Percentiles rank a stretch among this genome's conserved stretches.
Conservation (phyloP, 2,329 filamentous ascomycete species). For the Fusarium oxysporum region DNA sequence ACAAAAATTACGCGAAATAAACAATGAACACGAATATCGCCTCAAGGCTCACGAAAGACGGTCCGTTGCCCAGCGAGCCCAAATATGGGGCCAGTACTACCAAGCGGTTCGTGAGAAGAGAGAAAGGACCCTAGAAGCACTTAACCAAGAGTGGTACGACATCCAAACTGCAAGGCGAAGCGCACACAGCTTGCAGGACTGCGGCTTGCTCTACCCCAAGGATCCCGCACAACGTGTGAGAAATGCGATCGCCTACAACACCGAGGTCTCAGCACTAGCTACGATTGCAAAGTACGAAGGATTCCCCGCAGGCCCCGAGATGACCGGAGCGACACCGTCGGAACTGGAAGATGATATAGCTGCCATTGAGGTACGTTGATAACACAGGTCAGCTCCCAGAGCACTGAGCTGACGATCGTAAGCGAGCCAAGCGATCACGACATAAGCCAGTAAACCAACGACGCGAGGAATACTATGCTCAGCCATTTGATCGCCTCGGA, state of each 20-base stretch:
- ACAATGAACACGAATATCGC: conserved; percentile 79
- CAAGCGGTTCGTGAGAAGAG: conserved; percentile 86
- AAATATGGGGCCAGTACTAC: conserved; percentile 91
- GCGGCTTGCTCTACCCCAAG: conserved; percentile 82
- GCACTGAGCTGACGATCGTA: conserved; percentile 33
- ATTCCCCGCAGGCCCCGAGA: conserved; percentile 92
- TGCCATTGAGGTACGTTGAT: conserved; percentile 78
- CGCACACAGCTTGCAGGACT: conserved; percentile 83
- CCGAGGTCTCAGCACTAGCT: conserved; percentile 90
- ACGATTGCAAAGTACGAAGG: conserved; percentile 95
- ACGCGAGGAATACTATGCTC: conserved; percentile 61
- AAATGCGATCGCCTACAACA: conserved; percentile 92
- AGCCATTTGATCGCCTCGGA: conserved; percentile 63
- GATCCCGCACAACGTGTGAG: conserved; percentile 81
- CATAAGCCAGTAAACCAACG: conserved; percentile 56
- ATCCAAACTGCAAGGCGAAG: conserved; percentile 90
- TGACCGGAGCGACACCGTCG: conserved; percentile 75
- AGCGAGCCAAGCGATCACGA: conserved; percentile 52
- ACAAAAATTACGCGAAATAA: conserved; percentile 81
- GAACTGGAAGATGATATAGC: conserved; percentile 90
- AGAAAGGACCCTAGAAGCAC: conserved; percentile 80
- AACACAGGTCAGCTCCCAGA: conserved; percentile 32
- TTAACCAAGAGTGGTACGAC: conserved; percentile 92
- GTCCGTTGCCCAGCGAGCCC: conserved; percentile 83
- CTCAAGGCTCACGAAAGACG: conserved; percentile 78